Base-by-base conservation (phyloP, 495 filamentous ascomycete genomes). In the Coniosporium apollinis region DNA sequence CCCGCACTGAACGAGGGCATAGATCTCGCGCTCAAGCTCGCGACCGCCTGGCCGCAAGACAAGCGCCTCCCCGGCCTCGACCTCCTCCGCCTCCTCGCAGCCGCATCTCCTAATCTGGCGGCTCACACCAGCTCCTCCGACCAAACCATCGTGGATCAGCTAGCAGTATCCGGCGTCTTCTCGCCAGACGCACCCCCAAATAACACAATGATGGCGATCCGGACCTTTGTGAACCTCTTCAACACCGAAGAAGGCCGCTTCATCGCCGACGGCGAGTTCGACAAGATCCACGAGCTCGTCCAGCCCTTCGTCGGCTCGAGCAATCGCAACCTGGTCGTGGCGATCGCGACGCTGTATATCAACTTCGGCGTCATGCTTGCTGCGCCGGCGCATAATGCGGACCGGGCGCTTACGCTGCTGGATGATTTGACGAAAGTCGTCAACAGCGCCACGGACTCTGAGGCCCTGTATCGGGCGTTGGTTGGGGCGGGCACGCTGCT, bases 221-320 rank as follows among this genome's bases (percentile, higher is more conserved):
- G 91, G 8, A 67, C 75, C 10, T 67, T 93, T 31, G 75, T 70
- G n/a, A 99, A 99, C 39, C 60, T 96, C 5, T 96, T 94, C 56
- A 70, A 72, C 37, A 83, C 79, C 0, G 51, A 66, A 3, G 59
- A 73, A 37, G 89, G 89, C 21, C 71, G 80, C 8, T 52, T 62
- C 13, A 57, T 86, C 1, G 69, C 69, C 0, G 57, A 69, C 3
- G 52, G 55, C 11, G 56, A 65, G 21, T 81, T 81, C 34, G 71
- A 77, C 38, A 55, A 32, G 10, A 45, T 56, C 5, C 44, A 54
- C 33, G 31, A 28, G 11, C 39, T 54, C 17, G 38, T 52, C 4
- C 36, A 43, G 14, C 50, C 54, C 1, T 58, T 52, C 45, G 38
- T 66, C 4, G 53, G 57, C 1, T 64, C 70, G 1, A 62, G 62